Conservation (phyloP, 805 yeast species). For the Zygoascus bituminiphila region DNA sequence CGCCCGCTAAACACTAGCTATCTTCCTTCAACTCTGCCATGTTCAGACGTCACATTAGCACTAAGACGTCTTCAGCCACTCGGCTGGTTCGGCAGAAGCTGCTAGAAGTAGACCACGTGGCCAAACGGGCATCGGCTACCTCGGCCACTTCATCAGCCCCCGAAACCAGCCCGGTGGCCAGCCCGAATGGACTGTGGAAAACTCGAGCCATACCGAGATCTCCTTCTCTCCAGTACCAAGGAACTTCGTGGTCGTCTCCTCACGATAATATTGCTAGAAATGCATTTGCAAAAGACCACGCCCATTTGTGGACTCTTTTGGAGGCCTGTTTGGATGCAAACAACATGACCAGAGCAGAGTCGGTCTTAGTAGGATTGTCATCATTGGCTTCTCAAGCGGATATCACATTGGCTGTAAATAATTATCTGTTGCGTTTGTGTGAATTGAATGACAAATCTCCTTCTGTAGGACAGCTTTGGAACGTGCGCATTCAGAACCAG, state of each 20-base stretch:
- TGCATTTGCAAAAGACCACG: slow-evolving; percentile 44
- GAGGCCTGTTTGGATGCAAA: slow-evolving; percentile 68
- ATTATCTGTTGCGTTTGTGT: slow-evolving; percentile 42
- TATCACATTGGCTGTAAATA: slow-evolving; percentile 60
- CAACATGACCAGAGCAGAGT: slow-evolving; percentile 61
- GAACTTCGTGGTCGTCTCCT: slow-evolving; percentile 28
- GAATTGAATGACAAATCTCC: slow-evolving; percentile 34
- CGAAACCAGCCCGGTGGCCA: neutral
- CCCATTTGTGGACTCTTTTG: slow-evolving; percentile 63
- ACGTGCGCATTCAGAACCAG: slow-evolving; percentile 27
- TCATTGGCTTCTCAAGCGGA: slow-evolving; percentile 38
- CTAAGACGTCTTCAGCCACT: neutral
- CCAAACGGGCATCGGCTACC: neutral
- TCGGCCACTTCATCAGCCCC: neutral
- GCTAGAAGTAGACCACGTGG: neutral
- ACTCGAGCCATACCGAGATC: slow-evolving; percentile 1
- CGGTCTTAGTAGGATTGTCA: slow-evolving; percentile 55
- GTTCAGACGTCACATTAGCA: neutral
- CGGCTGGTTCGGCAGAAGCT: neutral
- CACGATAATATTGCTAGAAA: slow-evolving; percentile 24
- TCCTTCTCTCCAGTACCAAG: neutral
- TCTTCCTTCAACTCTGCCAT: neutral
- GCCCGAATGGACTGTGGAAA: slow-evolving; percentile 1
- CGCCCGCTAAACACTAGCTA: no score
- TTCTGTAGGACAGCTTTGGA: slow-evolving; percentile 37